phyloP scores from a whole-genome alignment of 108 stramenopile species.

The Cyclotella atomus region DNA sequence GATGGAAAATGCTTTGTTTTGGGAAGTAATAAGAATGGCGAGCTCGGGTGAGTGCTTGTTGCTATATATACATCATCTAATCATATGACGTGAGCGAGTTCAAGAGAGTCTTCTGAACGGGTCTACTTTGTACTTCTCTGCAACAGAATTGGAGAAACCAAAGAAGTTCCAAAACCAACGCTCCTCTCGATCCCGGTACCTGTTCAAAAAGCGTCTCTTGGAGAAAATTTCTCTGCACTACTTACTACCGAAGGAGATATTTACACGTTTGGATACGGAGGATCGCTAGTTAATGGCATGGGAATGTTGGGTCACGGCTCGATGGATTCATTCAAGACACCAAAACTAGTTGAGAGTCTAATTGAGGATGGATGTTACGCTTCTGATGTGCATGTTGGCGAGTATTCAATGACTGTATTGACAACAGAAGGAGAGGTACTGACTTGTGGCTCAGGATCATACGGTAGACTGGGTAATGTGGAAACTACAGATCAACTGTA shows the following conservation, averaged over 20 bases:
- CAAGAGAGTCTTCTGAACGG: too few species aligned
- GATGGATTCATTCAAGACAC: conserved; percentile 55
- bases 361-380: conserved; percentile 81
- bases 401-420: conserved; percentile 81
- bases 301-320: conserved; percentile 80
- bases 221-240: conserved; percentile 62
- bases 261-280: conserved; percentile 81
- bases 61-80: neutral
- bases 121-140: too few species aligned
- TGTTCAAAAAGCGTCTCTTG: conserved; percentile 53
- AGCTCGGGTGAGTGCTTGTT: conserved; percentile 58
- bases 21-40: conserved; percentile 78
- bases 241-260: conserved; percentile 71
- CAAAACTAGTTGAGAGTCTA: conserved; percentile 71
- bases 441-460: conserved; percentile 73
- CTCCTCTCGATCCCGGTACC: conserved; percentile 22
- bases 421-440: conserved; percentile 89
- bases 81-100: neutral
- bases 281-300: conserved; percentile 64
- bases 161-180: conserved; percentile 23
- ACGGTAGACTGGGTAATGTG: conserved; percentile 83
- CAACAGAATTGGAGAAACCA: conserved; percentile 25
- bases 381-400: conserved; percentile 71
- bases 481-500: conserved; percentile 81
- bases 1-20: conserved; percentile 64